Evolutionary conservation across 2,329 filamentous ascomycete genomes (phyloP).

Genomic region (Tolypocladium cylindrosporum): DNA sequence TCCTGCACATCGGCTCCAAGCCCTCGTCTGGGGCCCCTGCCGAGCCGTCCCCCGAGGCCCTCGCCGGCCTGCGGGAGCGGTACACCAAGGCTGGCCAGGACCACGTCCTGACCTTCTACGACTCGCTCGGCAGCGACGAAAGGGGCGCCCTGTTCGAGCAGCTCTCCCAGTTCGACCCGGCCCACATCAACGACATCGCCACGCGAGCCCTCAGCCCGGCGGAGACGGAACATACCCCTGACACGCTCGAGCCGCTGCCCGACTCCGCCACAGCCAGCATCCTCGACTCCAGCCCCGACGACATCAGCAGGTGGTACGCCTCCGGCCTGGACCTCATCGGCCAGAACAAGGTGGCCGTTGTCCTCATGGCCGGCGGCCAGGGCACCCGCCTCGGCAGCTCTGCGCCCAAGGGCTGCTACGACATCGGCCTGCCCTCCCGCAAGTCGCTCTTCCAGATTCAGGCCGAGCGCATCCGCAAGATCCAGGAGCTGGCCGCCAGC

Average conservation of each 20-base stretch:
- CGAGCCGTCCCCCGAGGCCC: slow-evolving; percentile 54
- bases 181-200: slow-evolving; percentile 79
- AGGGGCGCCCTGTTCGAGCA: slow-evolving; percentile 75
- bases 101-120: slow-evolving; percentile 74
- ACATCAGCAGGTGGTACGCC: slow-evolving; percentile 78
- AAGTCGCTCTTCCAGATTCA: slow-evolving; percentile 98
- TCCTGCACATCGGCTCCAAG: slow-evolving; percentile 26
- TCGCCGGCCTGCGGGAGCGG: slow-evolving; percentile 60
- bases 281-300: slow-evolving; percentile 71
- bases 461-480: slow-evolving; percentile 81
- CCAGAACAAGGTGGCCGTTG: slow-evolving; percentile 70
- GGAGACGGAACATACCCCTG: slow-evolving; percentile 45
- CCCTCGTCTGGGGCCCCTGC: slow-evolving; percentile 21
- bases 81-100: slow-evolving; percentile 69
- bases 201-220: slow-evolving; percentile 72
- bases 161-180: slow-evolving; percentile 71
- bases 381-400: slow-evolving; percentile 91
- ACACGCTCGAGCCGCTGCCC: slow-evolving; percentile 73
- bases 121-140: slow-evolving; percentile 62
- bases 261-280: slow-evolving; percentile 80
- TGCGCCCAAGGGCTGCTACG: slow-evolving; percentile 92
- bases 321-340: slow-evolving; percentile 71
- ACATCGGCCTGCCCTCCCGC: slow-evolving; percentile 84
- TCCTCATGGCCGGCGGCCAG: slow-evolving; percentile 95
- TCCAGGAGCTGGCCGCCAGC: slow-evolving; percentile 71